Evolutionary conservation across 2,329 filamentous ascomycete genomes (phyloP), one percentile per base, ranked within the genome.

Genomic region (Trichoderma semiorbis): DNA sequence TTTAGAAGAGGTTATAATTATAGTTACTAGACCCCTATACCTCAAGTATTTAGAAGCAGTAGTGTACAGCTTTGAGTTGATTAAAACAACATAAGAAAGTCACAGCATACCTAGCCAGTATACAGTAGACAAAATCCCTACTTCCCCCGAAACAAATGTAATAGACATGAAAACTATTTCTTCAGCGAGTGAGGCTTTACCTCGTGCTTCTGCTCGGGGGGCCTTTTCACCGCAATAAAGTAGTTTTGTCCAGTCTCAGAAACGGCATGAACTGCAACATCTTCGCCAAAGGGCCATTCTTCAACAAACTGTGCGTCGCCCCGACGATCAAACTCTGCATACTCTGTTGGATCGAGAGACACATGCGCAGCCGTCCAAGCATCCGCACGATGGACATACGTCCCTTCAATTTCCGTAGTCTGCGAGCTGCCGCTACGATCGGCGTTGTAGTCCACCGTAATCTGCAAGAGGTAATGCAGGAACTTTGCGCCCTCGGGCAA

Each of bases 211-310:
- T 67, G 32, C 50, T 58, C 64, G 14, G 64, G 64, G 7, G 64
- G 50, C 32, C 34, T 81, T 73, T 78, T 81, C 7, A 85, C 79
- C 2, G 78, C 76, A 6, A 85, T 78, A 3, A 76, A 73, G 58
- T 78, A 81, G 74, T 84, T 84, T 77, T 84, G 80, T 0, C 84
- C 84, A 8, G 77, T 82, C 57, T 80, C 76, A 0, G 79, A 78
- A 1, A 86, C 82, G 7, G 84, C 84, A 72, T 84, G 84, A 16
- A 83, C 80, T 1, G 84, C 71, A 3, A 82, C 80, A 2, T 69
- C 66, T 18, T 84, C 83, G 6, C 83, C 83, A 79, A 81, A 86
- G 2, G 83, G 83, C 83, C 83, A 85, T 70, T 82, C 72, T 3
- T 73, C 76, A 2, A 64, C 66, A 32, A 77, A 71, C 26, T 74